Conservation (phyloP, 768 basidiomycete genomes). For the Royoungia palumana region DNA sequence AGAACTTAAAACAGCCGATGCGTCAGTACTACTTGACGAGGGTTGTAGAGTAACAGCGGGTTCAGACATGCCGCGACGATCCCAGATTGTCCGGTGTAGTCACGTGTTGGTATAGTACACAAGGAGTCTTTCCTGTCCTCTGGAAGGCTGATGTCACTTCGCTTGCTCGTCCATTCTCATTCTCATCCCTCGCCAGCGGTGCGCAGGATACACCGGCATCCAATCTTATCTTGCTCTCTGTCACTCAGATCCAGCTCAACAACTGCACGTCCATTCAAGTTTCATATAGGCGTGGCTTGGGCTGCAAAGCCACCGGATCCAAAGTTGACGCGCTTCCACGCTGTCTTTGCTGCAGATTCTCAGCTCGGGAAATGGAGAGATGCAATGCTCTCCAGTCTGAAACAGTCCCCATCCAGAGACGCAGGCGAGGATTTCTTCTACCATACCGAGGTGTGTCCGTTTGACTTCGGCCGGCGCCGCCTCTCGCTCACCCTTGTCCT, state of each 20-base stretch:
- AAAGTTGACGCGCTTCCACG: slow-evolving; percentile 31
- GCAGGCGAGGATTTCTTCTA: slow-evolving; percentile 65
- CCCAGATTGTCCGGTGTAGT: slow-evolving; percentile 3
- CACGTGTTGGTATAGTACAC: slow-evolving; percentile 17
- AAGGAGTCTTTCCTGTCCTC: neutral
- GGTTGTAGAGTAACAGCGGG: no score
- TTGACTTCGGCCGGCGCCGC: neutral
- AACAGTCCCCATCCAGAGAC: slow-evolving; percentile 34
- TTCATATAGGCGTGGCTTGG: slow-evolving; percentile 78
- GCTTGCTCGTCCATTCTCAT: slow-evolving; percentile 4
- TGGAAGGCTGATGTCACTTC: slow-evolving; percentile 8
- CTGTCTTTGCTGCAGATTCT: slow-evolving; percentile 56
- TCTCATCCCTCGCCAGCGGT: neutral
- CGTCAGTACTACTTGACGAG: no score
- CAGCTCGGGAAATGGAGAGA: slow-evolving; percentile 70
- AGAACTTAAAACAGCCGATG: no score
- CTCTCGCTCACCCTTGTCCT: slow-evolving; percentile 3
- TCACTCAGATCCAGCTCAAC: slow-evolving; percentile 21
- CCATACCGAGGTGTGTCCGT: slow-evolving; percentile 59
- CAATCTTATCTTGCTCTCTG: neutral
- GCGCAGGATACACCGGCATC: neutral
- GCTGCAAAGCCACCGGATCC: slow-evolving; percentile 60
- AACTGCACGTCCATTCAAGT: slow-evolving; percentile 54
- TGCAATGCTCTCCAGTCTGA: slow-evolving; percentile 49
- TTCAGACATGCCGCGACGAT: no score